phyloP scores from a whole-genome alignment of 1,284 basidiomycete genomes.

The Retiboletus flavoniger region DNA sequence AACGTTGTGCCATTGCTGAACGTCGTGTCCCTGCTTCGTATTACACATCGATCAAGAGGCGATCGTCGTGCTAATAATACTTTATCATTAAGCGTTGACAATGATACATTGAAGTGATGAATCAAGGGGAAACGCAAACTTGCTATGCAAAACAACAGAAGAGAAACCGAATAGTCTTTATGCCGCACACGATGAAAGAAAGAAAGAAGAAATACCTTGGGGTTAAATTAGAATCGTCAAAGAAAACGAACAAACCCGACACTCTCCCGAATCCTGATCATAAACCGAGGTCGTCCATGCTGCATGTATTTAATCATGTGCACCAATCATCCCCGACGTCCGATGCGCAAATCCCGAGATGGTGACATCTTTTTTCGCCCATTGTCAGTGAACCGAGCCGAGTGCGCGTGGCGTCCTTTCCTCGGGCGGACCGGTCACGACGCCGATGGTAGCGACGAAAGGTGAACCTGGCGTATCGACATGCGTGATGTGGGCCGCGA shows the following conservation, averaged over 20 bases:
- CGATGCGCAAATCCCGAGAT: background rate
- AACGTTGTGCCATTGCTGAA: background rate
- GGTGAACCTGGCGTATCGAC: constrained; percentile 5
- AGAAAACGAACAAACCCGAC: background rate
- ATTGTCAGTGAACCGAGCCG: constrained; percentile 21
- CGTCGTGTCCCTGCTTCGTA: constrained; percentile 2
- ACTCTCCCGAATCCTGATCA: background rate
- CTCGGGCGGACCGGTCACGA: constrained; percentile 10
- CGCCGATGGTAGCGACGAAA: constrained; percentile 4
- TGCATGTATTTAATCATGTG: background rate
- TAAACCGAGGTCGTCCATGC: background rate
- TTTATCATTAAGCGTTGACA: constrained; percentile 19
- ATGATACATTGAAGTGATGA: constrained; percentile 29
- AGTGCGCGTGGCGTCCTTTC: constrained; percentile 2
- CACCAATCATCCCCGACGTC: background rate
- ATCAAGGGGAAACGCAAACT: constrained; percentile 10
- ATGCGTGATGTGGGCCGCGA: constrained; percentile 6
- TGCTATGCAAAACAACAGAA: constrained; percentile 32
- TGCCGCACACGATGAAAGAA: constrained; percentile 4
- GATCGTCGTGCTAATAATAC: constrained; percentile 21
- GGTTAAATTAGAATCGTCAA: constrained; percentile 11
- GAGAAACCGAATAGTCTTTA: constrained; percentile 5
- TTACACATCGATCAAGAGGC: constrained; percentile 17
- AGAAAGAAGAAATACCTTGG: background rate
- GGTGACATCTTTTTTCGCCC: background rate